Evolutionary conservation across 1,139 yeast species (phyloP).

Genomic region (Dujonia santamariae): DNA sequence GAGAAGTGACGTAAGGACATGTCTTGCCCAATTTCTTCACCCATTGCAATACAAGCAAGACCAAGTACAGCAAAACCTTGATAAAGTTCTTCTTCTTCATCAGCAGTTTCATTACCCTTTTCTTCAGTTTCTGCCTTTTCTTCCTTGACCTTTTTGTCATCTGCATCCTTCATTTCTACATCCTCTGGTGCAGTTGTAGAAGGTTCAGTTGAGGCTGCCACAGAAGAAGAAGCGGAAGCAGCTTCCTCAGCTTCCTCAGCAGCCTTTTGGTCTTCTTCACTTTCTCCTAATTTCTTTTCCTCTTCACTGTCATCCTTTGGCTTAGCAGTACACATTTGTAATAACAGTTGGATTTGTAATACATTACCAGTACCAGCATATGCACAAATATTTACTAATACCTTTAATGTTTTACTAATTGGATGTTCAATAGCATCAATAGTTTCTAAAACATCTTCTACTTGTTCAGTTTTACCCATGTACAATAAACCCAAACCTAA

Average conservation of each 20-base stretch:
- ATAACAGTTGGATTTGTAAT: constrained; percentile 84
- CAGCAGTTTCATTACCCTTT: constrained; percentile 26
- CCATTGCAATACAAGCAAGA: constrained; percentile 92
- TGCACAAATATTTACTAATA: constrained; percentile 88
- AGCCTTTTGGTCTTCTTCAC: constrained; percentile 35
- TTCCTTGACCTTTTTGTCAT: constrained; percentile 10
- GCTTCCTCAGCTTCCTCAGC: constrained; percentile 14
- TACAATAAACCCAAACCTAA: constrained; percentile 89
- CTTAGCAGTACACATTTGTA: constrained; percentile 80
- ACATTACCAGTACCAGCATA: constrained; percentile 99
- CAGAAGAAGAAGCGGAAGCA: constrained; percentile 10
- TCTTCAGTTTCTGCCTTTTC: constrained; percentile 17
- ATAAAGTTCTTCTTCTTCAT: constrained; percentile 61
- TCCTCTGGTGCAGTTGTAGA: constrained; percentile 17
- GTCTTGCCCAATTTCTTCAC: constrained; percentile 97
- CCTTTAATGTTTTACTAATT: constrained; percentile 83
- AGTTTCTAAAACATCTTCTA: constrained; percentile 92
- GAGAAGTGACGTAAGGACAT: constrained; percentile 97
- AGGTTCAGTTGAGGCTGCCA: constrained; percentile 36
- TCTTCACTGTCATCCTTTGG: constrained; percentile 34
- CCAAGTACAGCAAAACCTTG: constrained; percentile 94
- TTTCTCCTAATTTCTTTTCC: constrained; percentile 33
- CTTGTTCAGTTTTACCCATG: constrained; percentile 93
- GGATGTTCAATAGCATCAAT: constrained; percentile 96
- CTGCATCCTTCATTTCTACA: constrained; percentile 21